phyloP scores from a whole-genome alignment of 1,284 basidiomycete species.

The Anthracocystis panici-leucophaei region DNA sequence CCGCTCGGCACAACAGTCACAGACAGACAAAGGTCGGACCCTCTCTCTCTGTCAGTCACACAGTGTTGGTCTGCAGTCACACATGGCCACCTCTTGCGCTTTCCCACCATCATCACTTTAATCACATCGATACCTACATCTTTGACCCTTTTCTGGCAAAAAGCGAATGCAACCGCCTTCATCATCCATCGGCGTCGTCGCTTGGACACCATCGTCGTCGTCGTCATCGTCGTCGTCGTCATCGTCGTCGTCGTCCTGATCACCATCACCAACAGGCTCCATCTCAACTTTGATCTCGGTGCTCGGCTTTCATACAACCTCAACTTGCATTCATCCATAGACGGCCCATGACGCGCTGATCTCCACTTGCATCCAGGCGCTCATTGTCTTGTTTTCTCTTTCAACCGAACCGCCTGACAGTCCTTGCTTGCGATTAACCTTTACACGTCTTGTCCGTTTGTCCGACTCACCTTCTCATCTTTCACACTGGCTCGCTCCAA shows the following conservation, averaged over 20 bases:
- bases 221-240: background rate
- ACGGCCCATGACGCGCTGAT: slow-evolving; percentile 5
- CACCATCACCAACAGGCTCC: no score
- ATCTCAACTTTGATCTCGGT: background rate
- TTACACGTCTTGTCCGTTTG: background rate
- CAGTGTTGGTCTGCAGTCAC: no score
- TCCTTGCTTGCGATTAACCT: background rate
- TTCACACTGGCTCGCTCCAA: background rate
- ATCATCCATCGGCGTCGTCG: slow-evolving; percentile 3
- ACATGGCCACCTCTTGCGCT: no score
- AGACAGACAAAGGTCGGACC: no score
- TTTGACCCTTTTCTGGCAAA: background rate
- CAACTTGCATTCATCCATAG: background rate
- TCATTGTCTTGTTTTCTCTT: background rate
- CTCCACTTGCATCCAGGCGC: background rate
- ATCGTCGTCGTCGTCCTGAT: background rate
- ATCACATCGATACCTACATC: no score
- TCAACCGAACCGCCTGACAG: background rate
- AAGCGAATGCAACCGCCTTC: background rate
- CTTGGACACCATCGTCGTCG: background rate
- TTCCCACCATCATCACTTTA: no score
- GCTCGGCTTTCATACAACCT: slow-evolving; percentile 5
- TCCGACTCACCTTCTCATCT: background rate
- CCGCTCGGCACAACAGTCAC: no score
- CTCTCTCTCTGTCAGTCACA: no score